Base-by-base conservation (phyloP, 768 basidiomycete species). In the Kwoniella sp. region DNA sequence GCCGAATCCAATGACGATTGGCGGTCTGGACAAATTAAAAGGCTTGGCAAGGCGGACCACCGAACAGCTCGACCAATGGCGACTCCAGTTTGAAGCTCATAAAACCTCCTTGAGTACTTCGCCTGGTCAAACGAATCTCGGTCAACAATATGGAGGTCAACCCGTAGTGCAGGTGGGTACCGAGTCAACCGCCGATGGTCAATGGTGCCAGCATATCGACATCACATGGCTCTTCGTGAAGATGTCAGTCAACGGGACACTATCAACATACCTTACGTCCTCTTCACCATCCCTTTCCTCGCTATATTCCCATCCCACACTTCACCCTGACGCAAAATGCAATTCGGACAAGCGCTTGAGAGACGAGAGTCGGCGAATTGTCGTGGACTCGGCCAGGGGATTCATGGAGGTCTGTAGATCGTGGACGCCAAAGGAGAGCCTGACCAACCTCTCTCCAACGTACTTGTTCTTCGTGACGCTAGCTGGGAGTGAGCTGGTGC, bases 361-460 rank as follows among this genome's bases (percentile, higher is more conserved):
- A 25, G 55, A 55, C 2, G 63, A 63, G 4, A 51, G 51, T 25
- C 54, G 55, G 53, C 48, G 30, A 34, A 34, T 67, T 3, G 65
- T 57, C 15, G 41, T 66, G 5, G 65, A 70, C 9, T 54, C 61
- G n/a, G 64, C 69, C 11, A 47, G 63, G 0, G 34, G 29, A 17
- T 60, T 74, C 34, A 38, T 74, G 48, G 52, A 66, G 20, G 56
- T 37, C 15, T 68, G 67, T 34, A n/a, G 59, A 8, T 28, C 26
- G 2, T 74, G 73, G 73, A 29, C 28, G n/a, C 55, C 65, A 28
- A 52, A 55, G 22, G 54, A 55, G 15, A 56, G 28, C 31, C 28
- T 74, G 25, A 48, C 59, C 13, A 63, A 71, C 47, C 53, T 74
- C 2, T 66, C 68, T 11, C 63, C 63, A 45, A 52, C 66, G 5